A percentile compares a stretch with the other conserved stretches of the same genome.
These are phyloP conservation scores for Geranium brycei DNA, from an alignment of 345 rosid species.

Conservation along the genomic window DNA sequence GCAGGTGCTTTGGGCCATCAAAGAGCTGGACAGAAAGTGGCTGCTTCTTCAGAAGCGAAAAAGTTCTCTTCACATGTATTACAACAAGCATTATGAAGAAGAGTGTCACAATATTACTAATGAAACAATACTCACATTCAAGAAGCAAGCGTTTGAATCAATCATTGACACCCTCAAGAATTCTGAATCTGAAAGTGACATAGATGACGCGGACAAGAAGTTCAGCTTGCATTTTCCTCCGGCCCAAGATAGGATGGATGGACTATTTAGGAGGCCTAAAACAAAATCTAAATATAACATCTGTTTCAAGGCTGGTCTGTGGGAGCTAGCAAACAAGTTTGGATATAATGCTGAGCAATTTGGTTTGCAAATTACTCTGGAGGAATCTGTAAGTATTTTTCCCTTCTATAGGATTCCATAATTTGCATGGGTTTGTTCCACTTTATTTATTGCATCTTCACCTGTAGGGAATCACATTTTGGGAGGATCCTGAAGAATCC, in stretches of 20 bases:
- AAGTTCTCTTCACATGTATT: conserved; percentile 62
- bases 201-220: conserved; percentile 92
- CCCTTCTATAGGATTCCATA: too few species aligned
- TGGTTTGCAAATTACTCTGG: conserved; percentile 55
- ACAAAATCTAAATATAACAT: conserved; percentile 71
- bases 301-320: conserved; percentile 83
- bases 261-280: conserved; percentile 86
- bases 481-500: conserved; percentile 89
- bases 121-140: conserved; percentile 67
- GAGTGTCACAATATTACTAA: conserved; percentile 77
- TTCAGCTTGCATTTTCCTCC: conserved; percentile 97
- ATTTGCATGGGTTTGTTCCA: conserved; percentile 1
- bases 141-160: conserved; percentile 70
- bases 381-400: conserved; percentile 40
- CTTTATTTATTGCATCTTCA: conserved; percentile 4
- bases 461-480: conserved; percentile 38
- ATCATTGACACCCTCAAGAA: conserved; percentile 49
- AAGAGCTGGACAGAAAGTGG: conserved; percentile 88
- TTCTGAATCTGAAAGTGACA: conserved; percentile 87
- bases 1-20: conserved; percentile 82
- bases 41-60: conserved; percentile 87
- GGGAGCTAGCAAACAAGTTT: conserved; percentile 90
- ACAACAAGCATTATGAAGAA: conserved; percentile 75
- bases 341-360: conserved; percentile 86
- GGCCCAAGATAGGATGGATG: conserved; percentile 70